These are phyloP conservation scores for Candida bentonensis DNA, from an alignment of 805 yeast genomes.

Conservation along the genomic window DNA sequence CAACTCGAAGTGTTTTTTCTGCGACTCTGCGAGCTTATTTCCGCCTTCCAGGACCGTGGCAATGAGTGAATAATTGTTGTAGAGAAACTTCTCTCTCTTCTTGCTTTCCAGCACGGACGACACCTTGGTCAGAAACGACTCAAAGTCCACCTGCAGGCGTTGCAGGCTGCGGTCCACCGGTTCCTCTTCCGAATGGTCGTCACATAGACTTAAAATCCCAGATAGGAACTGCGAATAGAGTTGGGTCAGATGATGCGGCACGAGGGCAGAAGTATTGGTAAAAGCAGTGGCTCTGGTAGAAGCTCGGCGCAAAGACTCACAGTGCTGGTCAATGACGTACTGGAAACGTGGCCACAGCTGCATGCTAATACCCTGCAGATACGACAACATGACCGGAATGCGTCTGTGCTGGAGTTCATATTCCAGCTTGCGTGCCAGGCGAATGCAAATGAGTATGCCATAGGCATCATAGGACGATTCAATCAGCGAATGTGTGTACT, in stretches of 20 bases:
- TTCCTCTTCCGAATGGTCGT: constrained; percentile 32
- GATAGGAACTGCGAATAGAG: constrained; percentile 61
- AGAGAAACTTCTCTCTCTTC: constrained; percentile 54
- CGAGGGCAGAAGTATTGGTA: constrained; percentile 15
- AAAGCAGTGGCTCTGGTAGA: constrained; percentile 22
- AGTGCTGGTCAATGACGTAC: constrained; percentile 58
- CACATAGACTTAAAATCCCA: constrained; percentile 49
- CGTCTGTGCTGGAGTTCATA: constrained; percentile 53
- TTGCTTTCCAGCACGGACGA: constrained; percentile 26
- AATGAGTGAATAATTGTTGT: constrained; percentile 54
- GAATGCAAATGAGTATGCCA: constrained; percentile 63
- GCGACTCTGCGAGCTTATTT: constrained; percentile 29
- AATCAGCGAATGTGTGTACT: constrained; percentile 30
- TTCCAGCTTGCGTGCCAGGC: constrained; percentile 53
- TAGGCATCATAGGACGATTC: constrained; percentile 45
- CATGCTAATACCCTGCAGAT: constrained; percentile 49
- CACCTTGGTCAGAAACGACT: constrained; percentile 58
- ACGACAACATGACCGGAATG: constrained; percentile 59
- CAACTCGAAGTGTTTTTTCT: constrained; percentile 30
- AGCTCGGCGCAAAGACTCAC: constrained; percentile 52
- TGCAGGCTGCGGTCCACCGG: constrained; percentile 60
- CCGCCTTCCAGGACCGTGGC: constrained; percentile 39
- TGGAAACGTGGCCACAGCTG: constrained; percentile 82
- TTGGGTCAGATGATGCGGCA: constrained; percentile 59
- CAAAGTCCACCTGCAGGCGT: constrained; percentile 68